These are phyloP conservation scores for Sindora glabra DNA, from an alignment of 306 rosid species.

Conservation along the genomic window DNA sequence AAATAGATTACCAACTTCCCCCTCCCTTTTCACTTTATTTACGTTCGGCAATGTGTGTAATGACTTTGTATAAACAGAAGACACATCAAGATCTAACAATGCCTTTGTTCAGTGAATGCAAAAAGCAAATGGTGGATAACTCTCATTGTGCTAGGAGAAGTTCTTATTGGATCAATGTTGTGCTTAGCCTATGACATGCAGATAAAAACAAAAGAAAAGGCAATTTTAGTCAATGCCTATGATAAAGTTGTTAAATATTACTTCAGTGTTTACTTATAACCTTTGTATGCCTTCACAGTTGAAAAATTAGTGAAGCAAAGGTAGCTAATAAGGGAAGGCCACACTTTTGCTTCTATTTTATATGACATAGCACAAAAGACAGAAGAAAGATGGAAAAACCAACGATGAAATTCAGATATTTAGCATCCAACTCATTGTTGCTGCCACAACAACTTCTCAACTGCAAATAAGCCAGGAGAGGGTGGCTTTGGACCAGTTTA, in stretches of 20 bases:
- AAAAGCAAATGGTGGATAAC: conserved; percentile 16
- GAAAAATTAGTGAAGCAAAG: neutral
- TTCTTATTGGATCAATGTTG: neutral
- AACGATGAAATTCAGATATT: conserved; percentile 7
- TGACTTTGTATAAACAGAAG: too few relatives aligned
- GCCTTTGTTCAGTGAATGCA: neutral
- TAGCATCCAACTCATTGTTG: conserved; percentile 14
- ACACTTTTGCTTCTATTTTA: neutral
- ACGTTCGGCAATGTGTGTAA: too few relatives aligned
- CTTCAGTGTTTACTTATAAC: neutral
- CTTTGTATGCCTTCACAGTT: neutral
- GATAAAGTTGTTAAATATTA: too few relatives aligned
- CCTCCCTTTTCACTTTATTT: too few relatives aligned
- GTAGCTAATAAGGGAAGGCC: conserved; percentile 1
- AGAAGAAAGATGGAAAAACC: neutral
- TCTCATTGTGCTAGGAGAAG: neutral
- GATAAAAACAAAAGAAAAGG: neutral
- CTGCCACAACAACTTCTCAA: too few relatives aligned
- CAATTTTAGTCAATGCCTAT: neutral
- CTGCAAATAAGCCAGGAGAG: too few relatives aligned
- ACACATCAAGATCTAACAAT: neutral
- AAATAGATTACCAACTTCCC: too few relatives aligned
- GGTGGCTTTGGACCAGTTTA: too few relatives aligned
- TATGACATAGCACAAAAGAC: neutral
- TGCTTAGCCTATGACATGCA: neutral